These are phyloP conservation scores for Phytophthora tubulina DNA, from an alignment of 352 stramenopile species.

Conservation along the genomic window DNA sequence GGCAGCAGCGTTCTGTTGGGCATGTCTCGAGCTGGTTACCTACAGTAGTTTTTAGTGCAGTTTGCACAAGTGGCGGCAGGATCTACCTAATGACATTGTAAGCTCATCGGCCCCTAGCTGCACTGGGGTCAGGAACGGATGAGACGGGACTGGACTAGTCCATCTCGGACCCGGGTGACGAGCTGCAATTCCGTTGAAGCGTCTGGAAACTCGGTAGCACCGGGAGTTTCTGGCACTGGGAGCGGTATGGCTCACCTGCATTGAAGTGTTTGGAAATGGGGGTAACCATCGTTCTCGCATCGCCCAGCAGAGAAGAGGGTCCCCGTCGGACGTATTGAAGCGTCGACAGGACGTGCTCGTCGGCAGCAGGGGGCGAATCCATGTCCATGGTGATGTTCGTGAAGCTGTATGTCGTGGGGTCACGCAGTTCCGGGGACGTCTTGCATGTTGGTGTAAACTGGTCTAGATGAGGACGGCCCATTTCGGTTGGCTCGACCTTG, in stretches of 20 bases:
- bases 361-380: not conserved
- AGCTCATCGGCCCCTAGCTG: not conserved
- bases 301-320: conserved; percentile 1
- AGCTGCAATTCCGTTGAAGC: conserved; percentile 25
- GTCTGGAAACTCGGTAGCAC: conserved; percentile 40
- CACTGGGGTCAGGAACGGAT: too few relatives aligned
- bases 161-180: conserved; percentile 13
- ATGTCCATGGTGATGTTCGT: too few relatives aligned
- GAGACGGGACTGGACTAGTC: conserved; percentile 12
- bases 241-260: conserved; percentile 5
- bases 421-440: conserved; percentile 10
- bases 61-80: conserved; percentile 16
- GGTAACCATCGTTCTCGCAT: conserved; percentile 29
- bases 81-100: conserved; percentile 16
- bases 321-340: conserved; percentile 31
- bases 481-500: conserved; percentile 29
- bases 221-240: conserved; percentile 21
- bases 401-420: too few relatives aligned
- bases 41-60: not conserved
- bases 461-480: conserved; percentile 6
- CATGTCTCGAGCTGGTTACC: conserved; percentile 22
- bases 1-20: conserved; percentile 37
- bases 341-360: conserved; percentile 9
- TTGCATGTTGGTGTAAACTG: conserved; percentile 2
- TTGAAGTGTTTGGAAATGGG: conserved; percentile 38